Conservation (phyloP, 73 alveolate genomes). For the Symbiodinium natans region DNA sequence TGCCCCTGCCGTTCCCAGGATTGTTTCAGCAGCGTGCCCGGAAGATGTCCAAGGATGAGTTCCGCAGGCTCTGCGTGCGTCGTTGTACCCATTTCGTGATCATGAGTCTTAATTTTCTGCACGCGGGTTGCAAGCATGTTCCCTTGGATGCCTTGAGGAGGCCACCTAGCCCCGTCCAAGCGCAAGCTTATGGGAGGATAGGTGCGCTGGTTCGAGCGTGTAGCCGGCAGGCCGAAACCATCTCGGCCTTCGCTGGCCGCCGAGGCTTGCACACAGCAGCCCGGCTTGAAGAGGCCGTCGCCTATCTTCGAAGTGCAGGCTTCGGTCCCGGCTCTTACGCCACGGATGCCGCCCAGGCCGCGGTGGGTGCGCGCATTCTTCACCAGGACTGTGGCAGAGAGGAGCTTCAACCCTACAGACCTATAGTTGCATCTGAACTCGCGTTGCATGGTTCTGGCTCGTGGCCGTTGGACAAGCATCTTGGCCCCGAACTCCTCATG, state of each 20-base stretch:
- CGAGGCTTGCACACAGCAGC: not conserved
- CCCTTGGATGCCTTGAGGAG: not conserved
- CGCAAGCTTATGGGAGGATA: too few species aligned
- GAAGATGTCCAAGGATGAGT: not conserved
- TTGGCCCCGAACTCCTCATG: not conserved
- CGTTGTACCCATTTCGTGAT: not conserved
- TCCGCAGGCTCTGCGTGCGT: not conserved
- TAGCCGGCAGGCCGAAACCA: not conserved
- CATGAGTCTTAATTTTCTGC: not conserved
- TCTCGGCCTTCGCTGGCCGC: not conserved
- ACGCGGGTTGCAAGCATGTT: not conserved
- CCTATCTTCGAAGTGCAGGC: not conserved
- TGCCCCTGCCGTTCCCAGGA: not conserved
- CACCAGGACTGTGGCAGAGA: not conserved
- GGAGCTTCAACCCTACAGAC: not conserved
- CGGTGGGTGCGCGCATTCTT: not conserved
- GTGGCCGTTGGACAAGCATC: not conserved
- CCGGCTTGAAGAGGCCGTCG: not conserved
- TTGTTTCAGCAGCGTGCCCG: not conserved
- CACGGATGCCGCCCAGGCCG: not conserved
- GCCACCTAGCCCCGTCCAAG: too few species aligned
- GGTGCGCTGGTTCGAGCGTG: not conserved
- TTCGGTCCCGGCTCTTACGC: not conserved
- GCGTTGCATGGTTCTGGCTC: not conserved
- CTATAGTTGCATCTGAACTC: not conserved